Evolutionary conservation across 257 asterid species (phyloP), one percentile per base, ranked within the genome.

Genomic region (Henckelia pumila): DNA sequence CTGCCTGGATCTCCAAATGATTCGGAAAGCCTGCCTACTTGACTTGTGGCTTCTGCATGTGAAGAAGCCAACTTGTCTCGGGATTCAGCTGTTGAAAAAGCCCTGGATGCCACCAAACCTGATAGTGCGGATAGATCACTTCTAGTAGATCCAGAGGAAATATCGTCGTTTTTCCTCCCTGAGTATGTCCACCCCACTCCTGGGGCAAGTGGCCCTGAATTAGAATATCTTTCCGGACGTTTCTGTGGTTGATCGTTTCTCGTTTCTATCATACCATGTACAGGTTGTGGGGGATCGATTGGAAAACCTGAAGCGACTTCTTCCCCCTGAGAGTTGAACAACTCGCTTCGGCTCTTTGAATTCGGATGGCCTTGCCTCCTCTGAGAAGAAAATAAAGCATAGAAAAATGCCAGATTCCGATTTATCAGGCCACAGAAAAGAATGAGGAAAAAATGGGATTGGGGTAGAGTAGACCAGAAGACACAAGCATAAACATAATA

Each of bases 201-300:
- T 4, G 89, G 84, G 52, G 80, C 88, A 68, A 91, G 80, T 61
- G 95, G 97, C 26, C 96, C 95, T 2, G 97, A 88, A 55, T 81
- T 75, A 61, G 85, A 83, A 56, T 73, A 59, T 69, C 82, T 78
- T 62, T 76, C 77, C 1, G 78, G 59, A 28, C 61, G 81, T 58
- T 73, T 64, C 57, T 68, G 83, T 23, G 60, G 73, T 49, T 67
- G 64, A 79, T 77, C 79, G 73, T 76, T 78, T 59, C 68, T 73
- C 22, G 52, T 61, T 66, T 80, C 95, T 58, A 63, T 66, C n/a
- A 33, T 35, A 53, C 32, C 68, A n/a, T 69, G 86, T 56, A 81
- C 68, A 21, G 55, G 64, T 71, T 74, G 71, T 13, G 72, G 71
- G 56, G 72, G 86, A 65, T 74, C 81, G 3, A 64, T 56, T 5